Percentiles rank a stretch among this genome's conserved stretches.
Conservation (phyloP, 1,284 basidiomycete species). For the Hymenochaete sp. region DNA sequence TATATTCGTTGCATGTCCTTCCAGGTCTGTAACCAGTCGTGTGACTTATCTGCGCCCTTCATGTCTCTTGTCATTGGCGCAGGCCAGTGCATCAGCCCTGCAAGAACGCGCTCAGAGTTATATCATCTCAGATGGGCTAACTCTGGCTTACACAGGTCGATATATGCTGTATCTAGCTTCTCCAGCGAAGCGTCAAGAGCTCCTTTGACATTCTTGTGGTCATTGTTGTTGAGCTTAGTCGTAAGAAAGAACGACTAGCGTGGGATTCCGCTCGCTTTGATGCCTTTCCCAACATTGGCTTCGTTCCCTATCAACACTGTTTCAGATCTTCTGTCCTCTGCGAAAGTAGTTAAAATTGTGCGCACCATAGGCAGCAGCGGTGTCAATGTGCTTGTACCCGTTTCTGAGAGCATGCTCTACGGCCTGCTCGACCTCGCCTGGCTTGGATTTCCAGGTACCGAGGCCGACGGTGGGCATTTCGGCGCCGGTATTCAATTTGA, state of each 20-base stretch:
- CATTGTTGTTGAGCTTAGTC: conserved; percentile 68
- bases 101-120: not conserved
- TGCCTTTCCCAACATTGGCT: conserved; percentile 68
- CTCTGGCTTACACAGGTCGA: conserved; percentile 46
- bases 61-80: conserved; percentile 47
- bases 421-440: conserved; percentile 40
- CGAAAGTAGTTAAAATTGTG: not conserved
- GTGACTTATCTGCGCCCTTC: conserved; percentile 42
- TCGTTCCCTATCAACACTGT: conserved; percentile 38
- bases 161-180: conserved; percentile 63
- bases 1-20: conserved; percentile 64
- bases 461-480: conserved; percentile 71
- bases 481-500: conserved; percentile 67
- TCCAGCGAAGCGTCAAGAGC: conserved; percentile 67
- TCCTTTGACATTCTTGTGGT: conserved; percentile 52
- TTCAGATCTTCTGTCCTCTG: conserved; percentile 4
- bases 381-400: conserved; percentile 74
- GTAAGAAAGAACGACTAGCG: conserved; percentile 66
- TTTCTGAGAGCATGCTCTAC: conserved; percentile 65
- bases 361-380: conserved; percentile 37
- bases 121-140: not conserved
- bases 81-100: conserved; percentile 78
- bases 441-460: conserved; percentile 71
- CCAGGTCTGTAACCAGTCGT: conserved; percentile 74
- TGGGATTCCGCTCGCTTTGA: conserved; percentile 62